Percentiles rank a stretch among this genome's conserved stretches.
phyloP scores from a whole-genome alignment of 495 filamentous ascomycete genomes.

The Lophium mytilinum region DNA sequence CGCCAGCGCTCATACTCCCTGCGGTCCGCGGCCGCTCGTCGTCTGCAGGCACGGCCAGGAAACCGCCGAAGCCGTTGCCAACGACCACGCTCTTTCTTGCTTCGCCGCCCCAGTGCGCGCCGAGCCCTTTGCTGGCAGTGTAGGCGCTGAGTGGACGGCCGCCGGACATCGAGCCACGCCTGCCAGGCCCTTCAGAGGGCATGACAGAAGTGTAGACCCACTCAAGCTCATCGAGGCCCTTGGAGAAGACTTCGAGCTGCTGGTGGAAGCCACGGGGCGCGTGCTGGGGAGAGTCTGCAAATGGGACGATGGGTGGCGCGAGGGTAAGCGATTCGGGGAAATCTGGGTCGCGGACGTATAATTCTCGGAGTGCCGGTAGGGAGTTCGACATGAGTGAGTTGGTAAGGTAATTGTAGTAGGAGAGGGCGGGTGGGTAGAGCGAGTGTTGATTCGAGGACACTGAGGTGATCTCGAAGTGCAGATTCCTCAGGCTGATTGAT shows the following conservation, averaged over 20 bases:
- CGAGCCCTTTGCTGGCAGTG: constrained; percentile 41
- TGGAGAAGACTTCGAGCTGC: constrained; percentile 74
- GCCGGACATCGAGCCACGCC: constrained; percentile 36
- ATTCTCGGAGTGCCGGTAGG: constrained; percentile 59
- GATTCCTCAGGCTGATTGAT: constrained; percentile 55
- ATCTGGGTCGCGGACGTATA: constrained; percentile 77
- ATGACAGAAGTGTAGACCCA: constrained; percentile 69
- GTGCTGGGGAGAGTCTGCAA: constrained; percentile 34
- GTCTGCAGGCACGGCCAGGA: constrained; percentile 64
- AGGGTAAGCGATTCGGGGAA: constrained; percentile 72
- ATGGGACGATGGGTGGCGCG: constrained; percentile 49
- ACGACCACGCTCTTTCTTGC: constrained; percentile 55
- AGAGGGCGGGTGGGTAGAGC: constrained; percentile 51
- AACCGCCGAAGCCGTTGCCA: constrained; percentile 73
- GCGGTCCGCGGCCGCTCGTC: constrained; percentile 31
- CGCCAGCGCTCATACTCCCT: constrained; percentile 2
- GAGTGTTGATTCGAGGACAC: constrained; percentile 43
- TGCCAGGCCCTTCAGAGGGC: constrained; percentile 32
- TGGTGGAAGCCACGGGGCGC: constrained; percentile 45
- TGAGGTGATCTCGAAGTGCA: constrained; percentile 78
- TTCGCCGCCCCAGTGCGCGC: constrained; percentile 53
- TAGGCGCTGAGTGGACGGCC: constrained; percentile 51
- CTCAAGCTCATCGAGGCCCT: constrained; percentile 74
- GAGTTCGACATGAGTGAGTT: constrained; percentile 65
- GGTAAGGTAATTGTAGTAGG: constrained; percentile 84